Evolutionary conservation across 805 yeast species (phyloP).

Genomic region (Metschnikowia bowlesiae): DNA sequence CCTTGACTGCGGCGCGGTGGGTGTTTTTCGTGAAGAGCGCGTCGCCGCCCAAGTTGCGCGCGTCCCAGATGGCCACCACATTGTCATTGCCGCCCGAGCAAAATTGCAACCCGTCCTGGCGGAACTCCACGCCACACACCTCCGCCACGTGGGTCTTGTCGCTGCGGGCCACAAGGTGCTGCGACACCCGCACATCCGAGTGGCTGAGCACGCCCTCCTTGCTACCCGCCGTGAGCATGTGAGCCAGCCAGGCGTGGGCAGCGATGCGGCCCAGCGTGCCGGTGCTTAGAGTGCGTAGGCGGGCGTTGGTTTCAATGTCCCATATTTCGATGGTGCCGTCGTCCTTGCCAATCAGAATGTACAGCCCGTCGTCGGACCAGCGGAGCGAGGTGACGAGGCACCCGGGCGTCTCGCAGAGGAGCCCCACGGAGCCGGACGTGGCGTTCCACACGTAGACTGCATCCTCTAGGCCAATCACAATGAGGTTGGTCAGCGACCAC

Average conservation of each 20-base stretch:
- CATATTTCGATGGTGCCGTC: conserved; percentile 87
- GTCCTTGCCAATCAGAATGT: conserved; percentile 76
- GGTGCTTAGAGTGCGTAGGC: conserved; percentile 71
- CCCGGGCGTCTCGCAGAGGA: conserved; percentile 50
- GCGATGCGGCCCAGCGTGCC: conserved; percentile 68
- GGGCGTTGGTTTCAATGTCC: conserved; percentile 79
- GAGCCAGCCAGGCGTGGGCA: conserved; percentile 79
- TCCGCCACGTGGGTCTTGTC: conserved; percentile 66
- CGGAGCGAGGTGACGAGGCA: conserved; percentile 64
- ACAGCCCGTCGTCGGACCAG: conserved; percentile 91
- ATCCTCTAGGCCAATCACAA: conserved; percentile 85
- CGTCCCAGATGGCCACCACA: conserved; percentile 90
- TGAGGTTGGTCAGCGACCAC: conserved; percentile 78
- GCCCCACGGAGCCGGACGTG: conserved; percentile 67
- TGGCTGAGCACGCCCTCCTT: conserved; percentile 78
- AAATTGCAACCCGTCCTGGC: conserved; percentile 75
- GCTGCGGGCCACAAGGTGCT: conserved; percentile 63
- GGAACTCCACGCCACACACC: conserved; percentile 87
- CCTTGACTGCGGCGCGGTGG: conserved; percentile 94
- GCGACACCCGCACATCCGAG: conserved; percentile 83
- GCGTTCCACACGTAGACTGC: conserved; percentile 94
- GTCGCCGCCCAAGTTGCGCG: conserved; percentile 23
- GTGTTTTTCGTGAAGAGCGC: conserved; percentile 74
- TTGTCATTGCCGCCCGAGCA: conserved; percentile 96
- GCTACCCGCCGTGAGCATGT: conserved; percentile 80